These are phyloP conservation scores for Talaromyces sp. DNA, from an alignment of 2,329 filamentous ascomycete genomes.

Conservation along the genomic window DNA sequence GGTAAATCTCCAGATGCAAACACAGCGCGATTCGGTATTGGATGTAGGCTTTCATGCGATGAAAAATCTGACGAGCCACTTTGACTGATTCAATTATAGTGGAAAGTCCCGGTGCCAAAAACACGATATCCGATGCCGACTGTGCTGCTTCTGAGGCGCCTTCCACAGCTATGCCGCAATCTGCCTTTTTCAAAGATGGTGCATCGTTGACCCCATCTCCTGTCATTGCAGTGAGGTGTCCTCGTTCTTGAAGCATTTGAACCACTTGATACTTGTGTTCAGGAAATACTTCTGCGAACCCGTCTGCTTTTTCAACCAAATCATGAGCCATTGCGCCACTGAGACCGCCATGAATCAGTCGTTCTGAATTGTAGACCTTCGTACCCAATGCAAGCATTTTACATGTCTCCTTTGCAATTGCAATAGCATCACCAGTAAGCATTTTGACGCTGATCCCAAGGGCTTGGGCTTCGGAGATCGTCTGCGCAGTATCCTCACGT, in stretches of 20 bases:
- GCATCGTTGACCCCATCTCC: constrained; percentile 74
- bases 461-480: constrained; percentile 71
- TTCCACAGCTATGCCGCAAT: constrained; percentile 72
- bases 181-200: constrained; percentile 70
- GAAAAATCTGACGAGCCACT: constrained; percentile 71
- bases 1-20: constrained; percentile 72
- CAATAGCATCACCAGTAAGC: constrained; percentile 76
- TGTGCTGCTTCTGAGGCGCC: constrained; percentile 71
- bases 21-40: constrained; percentile 76
- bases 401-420: constrained; percentile 78
- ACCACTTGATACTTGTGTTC: constrained; percentile 76
- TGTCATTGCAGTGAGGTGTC: constrained; percentile 72
- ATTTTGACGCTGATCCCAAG: constrained; percentile 77
- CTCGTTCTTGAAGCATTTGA: constrained; percentile 71
- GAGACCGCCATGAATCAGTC: constrained; percentile 72
- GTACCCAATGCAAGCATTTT: constrained; percentile 76
- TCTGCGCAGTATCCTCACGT: constrained; percentile 74
- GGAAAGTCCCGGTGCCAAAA: constrained; percentile 68
- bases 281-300: constrained; percentile 72
- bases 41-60: constrained; percentile 76
- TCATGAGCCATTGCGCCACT: constrained; percentile 72
- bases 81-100: constrained; percentile 73
- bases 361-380: constrained; percentile 78
- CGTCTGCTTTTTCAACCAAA: constrained; percentile 71
- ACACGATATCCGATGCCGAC: constrained; percentile 71